A percentile compares a stretch with the other conserved stretches of the same genome.
phyloP scores from a whole-genome alignment of 1,284 basidiomycete species.

The Ustilago shanxiensis region DNA sequence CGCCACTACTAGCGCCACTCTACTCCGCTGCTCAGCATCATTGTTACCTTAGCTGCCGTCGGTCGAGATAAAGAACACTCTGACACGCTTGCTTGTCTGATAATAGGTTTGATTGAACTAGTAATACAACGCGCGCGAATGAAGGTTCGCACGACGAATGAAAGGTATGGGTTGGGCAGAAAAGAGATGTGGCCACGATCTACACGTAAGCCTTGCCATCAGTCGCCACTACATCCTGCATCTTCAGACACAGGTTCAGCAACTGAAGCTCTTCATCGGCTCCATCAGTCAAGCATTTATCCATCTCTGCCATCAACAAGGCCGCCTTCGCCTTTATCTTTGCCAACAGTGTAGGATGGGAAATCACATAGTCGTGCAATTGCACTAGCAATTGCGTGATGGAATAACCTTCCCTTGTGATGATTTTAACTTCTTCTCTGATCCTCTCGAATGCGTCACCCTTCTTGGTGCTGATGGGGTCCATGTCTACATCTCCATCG shows the following conservation, averaged over 20 bases:
- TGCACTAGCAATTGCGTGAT: conserved; percentile 90
- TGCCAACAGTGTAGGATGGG: conserved; percentile 83
- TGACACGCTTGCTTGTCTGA: not conserved
- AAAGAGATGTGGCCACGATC: not conserved
- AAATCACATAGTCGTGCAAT: conserved; percentile 90
- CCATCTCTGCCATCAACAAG: conserved; percentile 89
- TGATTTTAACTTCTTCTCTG: conserved; percentile 78
- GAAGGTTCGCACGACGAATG: not conserved
- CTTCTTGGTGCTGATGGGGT: conserved; percentile 71
- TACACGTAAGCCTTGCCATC: conserved; percentile 48
- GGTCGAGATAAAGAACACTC: too few relatives aligned
- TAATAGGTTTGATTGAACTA: conserved; percentile 6
- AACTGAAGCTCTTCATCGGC: conserved; percentile 98
- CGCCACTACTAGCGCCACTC: too few relatives aligned
- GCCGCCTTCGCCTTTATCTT: conserved; percentile 86
- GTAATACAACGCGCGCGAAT: conserved; percentile 18
- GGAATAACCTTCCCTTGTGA: conserved; percentile 91
- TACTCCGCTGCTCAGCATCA: too few relatives aligned
- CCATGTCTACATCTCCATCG: conserved; percentile 73
- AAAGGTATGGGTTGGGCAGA: not conserved
- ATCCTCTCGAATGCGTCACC: conserved; percentile 78
- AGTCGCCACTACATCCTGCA: conserved; percentile 70
- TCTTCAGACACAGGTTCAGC: conserved; percentile 83
- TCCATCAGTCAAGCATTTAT: conserved; percentile 95
- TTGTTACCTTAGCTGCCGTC: too few relatives aligned